Base-by-base conservation (phyloP, 257 asterid genomes). In the Eucommia ulmoides region DNA sequence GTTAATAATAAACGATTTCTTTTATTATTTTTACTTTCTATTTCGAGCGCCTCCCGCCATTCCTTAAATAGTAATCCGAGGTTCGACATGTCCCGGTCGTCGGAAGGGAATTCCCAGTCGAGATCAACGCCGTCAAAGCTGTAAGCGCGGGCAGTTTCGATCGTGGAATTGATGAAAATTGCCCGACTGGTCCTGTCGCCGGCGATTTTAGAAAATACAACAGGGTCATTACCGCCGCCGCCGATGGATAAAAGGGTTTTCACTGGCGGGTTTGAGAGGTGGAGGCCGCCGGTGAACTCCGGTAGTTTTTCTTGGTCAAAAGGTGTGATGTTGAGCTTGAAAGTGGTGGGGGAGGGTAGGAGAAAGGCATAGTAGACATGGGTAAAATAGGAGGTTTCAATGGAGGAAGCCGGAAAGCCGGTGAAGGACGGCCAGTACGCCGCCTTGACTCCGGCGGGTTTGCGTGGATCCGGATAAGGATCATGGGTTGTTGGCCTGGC, bases 21-120 rank as follows among this genome's bases (percentile, higher is more conserved):
- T 3, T 38, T 38, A 5, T 5, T 38, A 38, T 16, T 19, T 19
- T 38, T 38, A 15, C 17, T 19, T 5, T 38, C 45, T 3, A 10
- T 38, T 38, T 1, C 15, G n/a, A 38, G 45, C n/a, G 45, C 14
- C 17, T 38, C 17, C n/a, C 15, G 14, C 45, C 45, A 38, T 9
- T 38, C 17, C 45, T 38, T 38, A 14, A 38, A 38, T 15, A 38
- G n/a, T 38, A 38, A 38, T 10, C 45, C 45, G n/a, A 38, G 45
- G 45, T 38, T 38, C 4, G 17, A 38, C 45, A 38, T 38, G 45
- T 38, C 45, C n/a, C n/a, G 45, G 45, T 38, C 45, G n/a, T 38
- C n/a, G 12, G 45, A 16, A 5, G 45, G 45, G 45, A 38, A 38
- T 19, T 38, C 45, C 45, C 45, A 38, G n/a, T 38, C 45, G n/a